Base-by-base conservation (phyloP, 108 stramenopile genomes). In the Cyclotella baltica region DNA sequence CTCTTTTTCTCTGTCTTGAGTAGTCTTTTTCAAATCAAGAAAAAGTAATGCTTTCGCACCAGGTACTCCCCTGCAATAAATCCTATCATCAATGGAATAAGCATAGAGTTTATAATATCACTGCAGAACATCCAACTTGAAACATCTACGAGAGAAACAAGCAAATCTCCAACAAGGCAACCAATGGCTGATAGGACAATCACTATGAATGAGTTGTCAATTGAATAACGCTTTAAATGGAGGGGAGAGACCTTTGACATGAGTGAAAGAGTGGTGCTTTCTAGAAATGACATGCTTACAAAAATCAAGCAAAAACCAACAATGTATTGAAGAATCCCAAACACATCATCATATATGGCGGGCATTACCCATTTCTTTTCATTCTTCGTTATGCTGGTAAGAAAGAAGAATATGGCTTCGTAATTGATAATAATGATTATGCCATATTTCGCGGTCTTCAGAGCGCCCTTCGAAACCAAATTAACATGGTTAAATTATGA, bases 11-110 rank as follows among this genome's bases (percentile, higher is more conserved):
- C n/a, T n/a, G n/a, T n/a, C n/a, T n/a, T n/a, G n/a, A n/a, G n/a
- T n/a, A n/a, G n/a, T n/a, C n/a, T n/a, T n/a, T n/a, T n/a, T 75
- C 61, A 83, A 29, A 78, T 74, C 57, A 83, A 68, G 83, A 83
- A 83, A 48, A 83, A 83, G 66, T 68, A 83, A 58, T 83, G 83
- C 57, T 75, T 78, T 70, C 51, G 73, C 58, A 83, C 67, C 3
- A 83, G 38, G 34, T 75, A 83, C 19, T 46, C 48, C 10, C 77
- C 77, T 38, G 53, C 83, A 33, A 47, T 29, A 34, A 74, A 74
- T 15, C 33, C 66, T 18, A 79, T n/a, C 11, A 83, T 47, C 29
- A 79, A 13, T 20, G 63, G 47, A 16, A 78, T 67, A 22, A 51
- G 62, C 19, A 83, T 23, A 15, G 77, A 67, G 36, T 83, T 83